Evolutionary conservation across 140 eudicot species (phyloP).

Genomic region (Bidens hawaiensis): DNA sequence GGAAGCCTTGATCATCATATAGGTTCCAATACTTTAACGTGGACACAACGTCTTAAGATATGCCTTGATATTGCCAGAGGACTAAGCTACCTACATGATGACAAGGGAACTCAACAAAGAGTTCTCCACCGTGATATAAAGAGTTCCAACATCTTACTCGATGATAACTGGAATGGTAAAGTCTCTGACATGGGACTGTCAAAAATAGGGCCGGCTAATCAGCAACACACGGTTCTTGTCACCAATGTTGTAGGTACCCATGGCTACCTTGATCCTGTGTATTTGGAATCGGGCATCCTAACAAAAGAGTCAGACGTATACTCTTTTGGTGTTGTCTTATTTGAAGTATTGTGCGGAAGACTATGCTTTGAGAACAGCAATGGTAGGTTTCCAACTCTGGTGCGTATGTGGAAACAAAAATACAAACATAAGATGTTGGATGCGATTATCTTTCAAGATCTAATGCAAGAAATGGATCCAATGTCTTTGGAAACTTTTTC

Average conservation of each 20-base stretch:
- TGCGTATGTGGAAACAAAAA: too few species aligned
- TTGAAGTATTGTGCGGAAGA: slow-evolving; percentile 3
- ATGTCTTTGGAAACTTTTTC: neutral
- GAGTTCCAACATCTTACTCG: neutral
- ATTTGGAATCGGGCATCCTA: neutral
- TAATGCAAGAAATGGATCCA: neutral
- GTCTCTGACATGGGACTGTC: too few species aligned
- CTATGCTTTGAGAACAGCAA: neutral
- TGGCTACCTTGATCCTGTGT: neutral
- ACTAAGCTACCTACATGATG: neutral
- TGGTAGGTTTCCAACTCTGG: too few species aligned
- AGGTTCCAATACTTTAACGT: neutral
- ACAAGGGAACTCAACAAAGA: neutral
- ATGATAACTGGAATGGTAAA: neutral
- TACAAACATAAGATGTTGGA: neutral
- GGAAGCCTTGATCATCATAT: neutral
- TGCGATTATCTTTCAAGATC: neutral
- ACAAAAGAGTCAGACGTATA: neutral
- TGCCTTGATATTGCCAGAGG: neutral
- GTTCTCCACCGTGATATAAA: neutral
- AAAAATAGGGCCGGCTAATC: slow-evolving; percentile 6
- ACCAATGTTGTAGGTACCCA: neutral
- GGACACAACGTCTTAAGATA: neutral
- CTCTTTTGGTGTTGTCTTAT: neutral
- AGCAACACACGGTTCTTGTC: neutral